Evolutionary conservation across 305 asterid species (phyloP).

Genomic region (Rubia balearica): DNA sequence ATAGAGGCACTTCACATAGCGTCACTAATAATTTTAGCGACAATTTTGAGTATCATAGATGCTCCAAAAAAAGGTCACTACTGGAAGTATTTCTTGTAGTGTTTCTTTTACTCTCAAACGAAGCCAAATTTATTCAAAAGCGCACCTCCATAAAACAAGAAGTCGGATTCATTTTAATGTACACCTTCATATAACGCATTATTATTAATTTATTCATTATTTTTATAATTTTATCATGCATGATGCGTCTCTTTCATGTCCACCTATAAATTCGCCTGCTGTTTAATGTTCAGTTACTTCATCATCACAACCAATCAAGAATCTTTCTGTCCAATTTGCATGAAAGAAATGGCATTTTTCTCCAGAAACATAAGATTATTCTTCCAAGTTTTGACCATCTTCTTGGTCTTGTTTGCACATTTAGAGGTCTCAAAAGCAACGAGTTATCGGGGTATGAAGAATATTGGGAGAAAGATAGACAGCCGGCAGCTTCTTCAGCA

Average conservation of each 20-base stretch:
- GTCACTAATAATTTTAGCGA: too few species aligned
- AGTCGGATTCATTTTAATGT: too few species aligned
- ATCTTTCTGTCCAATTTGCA: not conserved
- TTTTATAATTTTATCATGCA: not conserved
- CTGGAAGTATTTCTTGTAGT: too few species aligned
- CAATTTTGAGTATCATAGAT: too few species aligned
- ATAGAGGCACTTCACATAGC: too few species aligned
- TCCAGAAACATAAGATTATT: not conserved
- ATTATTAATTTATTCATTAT: too few species aligned
- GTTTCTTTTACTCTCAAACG: too few species aligned
- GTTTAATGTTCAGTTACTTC: constrained; percentile 13
- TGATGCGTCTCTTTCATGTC: constrained; percentile 1
- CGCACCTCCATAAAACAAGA: too few species aligned
- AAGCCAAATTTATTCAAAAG: too few species aligned
- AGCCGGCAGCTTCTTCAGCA: constrained; percentile 22
- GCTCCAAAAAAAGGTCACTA: too few species aligned
- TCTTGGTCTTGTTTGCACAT: constrained; percentile 16
- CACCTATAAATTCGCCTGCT: constrained; percentile 17
- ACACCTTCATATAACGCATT: too few species aligned
- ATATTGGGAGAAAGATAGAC: not conserved
- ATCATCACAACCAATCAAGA: not conserved
- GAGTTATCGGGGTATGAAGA: constrained; percentile 20
- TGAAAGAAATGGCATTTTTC: constrained; percentile 18
- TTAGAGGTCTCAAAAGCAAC: constrained; percentile 6
- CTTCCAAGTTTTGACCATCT: constrained; percentile 11